Evolutionary conservation across 2,329 filamentous ascomycete species (phyloP).

Genomic region (Cyphellophora europaea): DNA sequence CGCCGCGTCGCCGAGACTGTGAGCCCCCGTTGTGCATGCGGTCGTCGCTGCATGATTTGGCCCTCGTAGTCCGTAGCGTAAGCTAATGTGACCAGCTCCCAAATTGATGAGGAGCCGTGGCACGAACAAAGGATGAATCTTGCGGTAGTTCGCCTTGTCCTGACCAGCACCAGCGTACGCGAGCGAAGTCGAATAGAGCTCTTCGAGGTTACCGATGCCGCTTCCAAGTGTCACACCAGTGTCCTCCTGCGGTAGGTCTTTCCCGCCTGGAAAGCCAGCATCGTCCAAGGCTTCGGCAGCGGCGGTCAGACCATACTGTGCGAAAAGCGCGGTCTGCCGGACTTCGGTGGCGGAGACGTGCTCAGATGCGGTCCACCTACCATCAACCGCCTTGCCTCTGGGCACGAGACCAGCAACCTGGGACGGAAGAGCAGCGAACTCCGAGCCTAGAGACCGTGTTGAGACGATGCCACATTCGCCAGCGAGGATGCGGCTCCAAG

Average conservation of each 20-base stretch:
- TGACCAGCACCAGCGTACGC: constrained; percentile 58
- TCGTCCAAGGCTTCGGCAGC: constrained; percentile 77
- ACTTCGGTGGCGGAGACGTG: constrained; percentile 42
- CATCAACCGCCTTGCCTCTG: constrained; percentile 35
- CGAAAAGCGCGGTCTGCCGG: constrained; percentile 80
- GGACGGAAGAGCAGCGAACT: constrained; percentile 68
- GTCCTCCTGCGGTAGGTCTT: constrained; percentile 54
- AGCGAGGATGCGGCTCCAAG: constrained; percentile 73
- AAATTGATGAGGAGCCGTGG: constrained; percentile 90
- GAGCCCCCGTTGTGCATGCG: constrained; percentile 90
- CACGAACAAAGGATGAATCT: constrained; percentile 88
- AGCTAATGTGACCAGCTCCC: constrained; percentile 87
- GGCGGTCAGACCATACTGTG: constrained; percentile 84
- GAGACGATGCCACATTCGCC: constrained; percentile 74
- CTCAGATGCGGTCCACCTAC: constrained; percentile 33
- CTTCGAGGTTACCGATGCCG: constrained; percentile 88
- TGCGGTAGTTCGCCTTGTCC: constrained; percentile 54
- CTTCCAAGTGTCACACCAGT: constrained; percentile 92
- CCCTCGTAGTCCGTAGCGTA: constrained; percentile 79
- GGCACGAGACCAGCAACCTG: constrained; percentile 80
- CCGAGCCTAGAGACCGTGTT: constrained; percentile 50
- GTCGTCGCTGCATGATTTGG: constrained; percentile 91
- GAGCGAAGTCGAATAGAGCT: constrained; percentile 76
- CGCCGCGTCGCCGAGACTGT: constrained; percentile 89
- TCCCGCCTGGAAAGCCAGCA: constrained; percentile 62